Base-by-base conservation (phyloP, 1,284 basidiomycete species). In the Coniferiporia sulphurascens region DNA sequence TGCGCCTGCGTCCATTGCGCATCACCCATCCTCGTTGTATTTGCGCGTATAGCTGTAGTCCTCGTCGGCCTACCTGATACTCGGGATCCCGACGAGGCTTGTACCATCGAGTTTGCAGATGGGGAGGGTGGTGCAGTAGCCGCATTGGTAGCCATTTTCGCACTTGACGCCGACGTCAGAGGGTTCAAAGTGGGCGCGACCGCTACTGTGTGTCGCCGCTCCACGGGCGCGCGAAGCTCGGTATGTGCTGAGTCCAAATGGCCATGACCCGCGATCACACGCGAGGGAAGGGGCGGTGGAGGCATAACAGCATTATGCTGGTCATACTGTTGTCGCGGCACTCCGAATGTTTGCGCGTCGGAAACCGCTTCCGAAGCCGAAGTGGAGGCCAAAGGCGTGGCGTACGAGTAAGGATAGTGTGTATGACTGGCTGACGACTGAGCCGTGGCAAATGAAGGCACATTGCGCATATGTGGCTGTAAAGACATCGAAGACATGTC, bases 1-100 rank as follows among this genome's bases (percentile, higher is more conserved):
- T 61, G 59, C 13, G 55, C 38, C 17, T 48, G 55, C 10, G 51
- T 10, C 54, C 54, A 61, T 21, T 38, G 27, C 7, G 50, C 54
- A 17, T 61, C 59, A 27, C 35, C 43, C 36, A 61, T 51, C 13
- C 12, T 4, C 5, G 35, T 52, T 15, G 51, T 52, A 17, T 10
- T 15, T 3, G 38, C 38, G 12, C 38, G 38, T 8, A 15, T 8
- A 2, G 17, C 3, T 21, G 17, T n/a, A 9, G 44, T 19, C 2
- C 19, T 4, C 44, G 44, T 15, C 44, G 44, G 1, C n/a, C 41
- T 43, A 3, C 7, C 4, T 9, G 19, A 34, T 15, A 36, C 17
- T 21, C 27, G 45, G 9, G 46, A 45, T 21, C 12, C 46, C 0
- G 46, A n/a, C n/a, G 34, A 19, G 45, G 46, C 35, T 2, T 27